Conservation (phyloP, 768 basidiomycete species). For the Boletus fagicola region DNA sequence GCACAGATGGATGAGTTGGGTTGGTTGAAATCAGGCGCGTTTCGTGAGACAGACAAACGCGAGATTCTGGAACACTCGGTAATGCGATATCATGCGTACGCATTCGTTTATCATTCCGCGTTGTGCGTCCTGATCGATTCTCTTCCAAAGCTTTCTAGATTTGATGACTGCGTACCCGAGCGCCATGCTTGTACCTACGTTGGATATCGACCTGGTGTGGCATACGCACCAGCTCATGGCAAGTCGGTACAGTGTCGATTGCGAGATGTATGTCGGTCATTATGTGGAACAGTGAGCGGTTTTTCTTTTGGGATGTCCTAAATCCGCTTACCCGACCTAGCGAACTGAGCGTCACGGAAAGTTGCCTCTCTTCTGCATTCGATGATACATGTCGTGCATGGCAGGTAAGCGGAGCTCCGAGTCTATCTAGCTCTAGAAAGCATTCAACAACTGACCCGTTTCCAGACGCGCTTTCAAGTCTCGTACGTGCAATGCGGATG, state of each 20-base stretch:
- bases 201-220: conserved; percentile 78
- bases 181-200: conserved; percentile 53
- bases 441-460: conserved; percentile 11
- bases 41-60: conserved; percentile 37
- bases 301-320: neutral
- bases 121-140: neutral
- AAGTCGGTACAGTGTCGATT: conserved; percentile 44
- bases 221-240: conserved; percentile 68
- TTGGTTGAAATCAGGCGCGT: conserved; percentile 48
- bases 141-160: conserved; percentile 48
- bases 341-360: conserved; percentile 51
- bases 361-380: conserved; percentile 42
- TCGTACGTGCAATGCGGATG: conserved; percentile 64
- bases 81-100: conserved; percentile 59
- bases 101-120: neutral
- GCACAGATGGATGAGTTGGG: conserved; percentile 50
- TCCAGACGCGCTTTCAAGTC: conserved; percentile 43
- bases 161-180: conserved; percentile 45
- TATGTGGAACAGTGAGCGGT: conserved; percentile 54
- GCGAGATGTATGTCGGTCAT: conserved; percentile 40
- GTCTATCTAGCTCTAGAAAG: neutral
- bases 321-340: conserved; percentile 27
- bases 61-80: conserved; percentile 46
- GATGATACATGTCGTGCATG: conserved; percentile 54
- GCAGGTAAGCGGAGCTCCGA: conserved; percentile 33